Evolutionary conservation across 805 yeast genomes (phyloP).

Genomic region (Cyberlindnera mycetangii): DNA sequence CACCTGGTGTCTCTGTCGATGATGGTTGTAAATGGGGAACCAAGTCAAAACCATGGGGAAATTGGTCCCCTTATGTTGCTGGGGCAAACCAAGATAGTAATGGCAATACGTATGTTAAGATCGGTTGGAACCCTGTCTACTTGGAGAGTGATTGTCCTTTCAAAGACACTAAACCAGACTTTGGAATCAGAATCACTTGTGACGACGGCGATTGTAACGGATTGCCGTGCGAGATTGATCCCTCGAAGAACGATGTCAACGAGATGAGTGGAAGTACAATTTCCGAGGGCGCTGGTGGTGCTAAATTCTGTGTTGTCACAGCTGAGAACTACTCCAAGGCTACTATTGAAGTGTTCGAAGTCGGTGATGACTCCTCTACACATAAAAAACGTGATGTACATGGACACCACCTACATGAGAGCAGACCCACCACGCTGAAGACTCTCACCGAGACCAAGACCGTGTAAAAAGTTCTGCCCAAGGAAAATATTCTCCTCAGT

Average conservation of each 20-base stretch:
- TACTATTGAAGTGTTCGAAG: conserved; percentile 64
- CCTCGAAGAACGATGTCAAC: conserved; percentile 59
- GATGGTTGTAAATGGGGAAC: conserved; percentile 90
- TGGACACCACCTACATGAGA: conserved; percentile 11
- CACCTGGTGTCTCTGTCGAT: conserved; percentile 72
- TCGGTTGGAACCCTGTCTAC: conserved; percentile 90
- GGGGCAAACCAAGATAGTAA: conserved; percentile 78
- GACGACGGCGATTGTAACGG: conserved; percentile 72
- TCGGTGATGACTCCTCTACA: conserved; percentile 21
- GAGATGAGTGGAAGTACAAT: conserved; percentile 42
- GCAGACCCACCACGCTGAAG: background rate
- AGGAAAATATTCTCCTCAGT: no score
- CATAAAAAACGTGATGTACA: conserved; percentile 11
- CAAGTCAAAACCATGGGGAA: conserved; percentile 64
- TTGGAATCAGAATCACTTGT: conserved; percentile 74
- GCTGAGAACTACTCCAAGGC: conserved; percentile 64
- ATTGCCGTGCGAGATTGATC: conserved; percentile 80
- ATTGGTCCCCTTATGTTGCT: conserved; percentile 93
- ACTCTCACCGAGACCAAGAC: background rate
- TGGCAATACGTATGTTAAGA: conserved; percentile 74
- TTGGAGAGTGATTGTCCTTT: conserved; percentile 57
- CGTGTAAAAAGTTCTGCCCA: no score
- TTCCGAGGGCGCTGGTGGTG: conserved; percentile 59
- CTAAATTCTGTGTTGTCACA: conserved; percentile 81
- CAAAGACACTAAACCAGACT: conserved; percentile 52